Percentiles rank a stretch among this genome's conserved stretches.
Evolutionary conservation across 2,329 filamentous ascomycete genomes (phyloP).

Genomic region (Ophiosphaerella narmari): DNA sequence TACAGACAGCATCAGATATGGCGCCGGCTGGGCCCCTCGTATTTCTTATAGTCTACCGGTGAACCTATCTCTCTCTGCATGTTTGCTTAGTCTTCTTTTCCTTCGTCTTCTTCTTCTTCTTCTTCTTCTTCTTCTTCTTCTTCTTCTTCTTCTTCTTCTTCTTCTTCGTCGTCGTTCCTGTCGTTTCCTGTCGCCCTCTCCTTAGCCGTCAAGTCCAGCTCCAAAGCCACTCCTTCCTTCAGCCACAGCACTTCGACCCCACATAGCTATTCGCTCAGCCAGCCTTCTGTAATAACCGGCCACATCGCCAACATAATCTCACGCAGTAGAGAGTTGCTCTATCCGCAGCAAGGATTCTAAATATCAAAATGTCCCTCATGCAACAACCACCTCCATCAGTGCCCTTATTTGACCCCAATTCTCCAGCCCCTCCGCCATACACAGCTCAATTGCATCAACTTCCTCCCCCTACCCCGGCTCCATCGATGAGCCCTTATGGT

Average conservation of each 20-base stretch:
- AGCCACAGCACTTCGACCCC: constrained; percentile 8
- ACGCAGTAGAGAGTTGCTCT: background rate
- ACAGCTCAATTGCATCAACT: constrained; percentile 20
- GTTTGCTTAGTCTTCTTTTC: background rate
- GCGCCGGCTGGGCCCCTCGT: constrained; percentile 10
- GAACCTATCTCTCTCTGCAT: background rate
- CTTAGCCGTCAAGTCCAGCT: background rate
- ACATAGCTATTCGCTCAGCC: background rate
- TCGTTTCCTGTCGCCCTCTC: background rate
- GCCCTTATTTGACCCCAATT: constrained; percentile 16
- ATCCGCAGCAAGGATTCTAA: background rate
- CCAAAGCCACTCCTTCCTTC: constrained; percentile 10
- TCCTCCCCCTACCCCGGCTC: constrained; percentile 20
- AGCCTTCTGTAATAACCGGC: background rate
- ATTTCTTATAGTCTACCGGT: constrained; percentile 6
- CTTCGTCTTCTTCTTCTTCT: background rate
- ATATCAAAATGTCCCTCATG: constrained; percentile 11
- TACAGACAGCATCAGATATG: constrained; percentile 23
- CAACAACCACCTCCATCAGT: constrained; percentile 20
- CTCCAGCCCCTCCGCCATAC: constrained; percentile 30
- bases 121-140: too few species aligned
- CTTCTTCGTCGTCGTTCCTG: too few species aligned
- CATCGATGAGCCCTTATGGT: constrained; percentile 14
- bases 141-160: background rate
- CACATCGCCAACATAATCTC: too few species aligned